Conservation (phyloP, 2,329 filamentous ascomycete genomes). For the Emergomyces africanus region DNA sequence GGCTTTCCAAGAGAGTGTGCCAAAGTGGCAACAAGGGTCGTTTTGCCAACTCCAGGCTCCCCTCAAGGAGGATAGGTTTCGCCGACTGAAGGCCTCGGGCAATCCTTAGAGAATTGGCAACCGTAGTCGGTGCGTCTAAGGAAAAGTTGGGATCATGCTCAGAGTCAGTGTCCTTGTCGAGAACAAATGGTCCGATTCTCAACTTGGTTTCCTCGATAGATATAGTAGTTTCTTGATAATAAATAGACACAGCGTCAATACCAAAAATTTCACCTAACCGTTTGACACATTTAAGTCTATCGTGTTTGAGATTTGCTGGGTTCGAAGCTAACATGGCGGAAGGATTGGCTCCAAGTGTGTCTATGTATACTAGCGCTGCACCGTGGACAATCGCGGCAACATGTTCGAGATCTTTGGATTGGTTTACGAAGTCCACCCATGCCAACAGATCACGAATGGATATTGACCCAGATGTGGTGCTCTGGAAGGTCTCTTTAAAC, state of each 20-base stretch:
- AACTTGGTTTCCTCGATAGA: constrained; percentile 42
- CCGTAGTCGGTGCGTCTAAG: constrained; percentile 80
- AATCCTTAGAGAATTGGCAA: constrained; percentile 79
- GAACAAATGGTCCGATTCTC: constrained; percentile 60
- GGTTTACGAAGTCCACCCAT: constrained; percentile 89
- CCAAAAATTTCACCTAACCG: constrained; percentile 57
- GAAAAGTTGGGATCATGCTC: constrained; percentile 52
- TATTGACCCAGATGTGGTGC: constrained; percentile 61
- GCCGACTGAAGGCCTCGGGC: constrained; percentile 75
- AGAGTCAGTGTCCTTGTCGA: constrained; percentile 41
- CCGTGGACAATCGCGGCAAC: constrained; percentile 58
- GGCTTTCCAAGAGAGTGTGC: constrained; percentile 67
- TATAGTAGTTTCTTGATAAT: constrained; percentile 51
- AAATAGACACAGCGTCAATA: constrained; percentile 51
- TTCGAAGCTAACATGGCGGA: constrained; percentile 70
- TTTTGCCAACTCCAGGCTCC: constrained; percentile 97
- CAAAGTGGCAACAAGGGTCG: constrained; percentile 76
- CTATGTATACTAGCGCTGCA: constrained; percentile 89
- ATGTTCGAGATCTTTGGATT: constrained; percentile 38
- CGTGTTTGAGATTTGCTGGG: constrained; percentile 53
- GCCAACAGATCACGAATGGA: constrained; percentile 86
- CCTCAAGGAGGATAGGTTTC: constrained; percentile 89
- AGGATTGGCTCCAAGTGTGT: constrained; percentile 89
- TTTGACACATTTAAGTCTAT: constrained; percentile 59
- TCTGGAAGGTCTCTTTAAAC: constrained; percentile 73